Base-by-base conservation (phyloP, 2,329 filamentous ascomycete species). In the Ceratocystis lukuohia region DNA sequence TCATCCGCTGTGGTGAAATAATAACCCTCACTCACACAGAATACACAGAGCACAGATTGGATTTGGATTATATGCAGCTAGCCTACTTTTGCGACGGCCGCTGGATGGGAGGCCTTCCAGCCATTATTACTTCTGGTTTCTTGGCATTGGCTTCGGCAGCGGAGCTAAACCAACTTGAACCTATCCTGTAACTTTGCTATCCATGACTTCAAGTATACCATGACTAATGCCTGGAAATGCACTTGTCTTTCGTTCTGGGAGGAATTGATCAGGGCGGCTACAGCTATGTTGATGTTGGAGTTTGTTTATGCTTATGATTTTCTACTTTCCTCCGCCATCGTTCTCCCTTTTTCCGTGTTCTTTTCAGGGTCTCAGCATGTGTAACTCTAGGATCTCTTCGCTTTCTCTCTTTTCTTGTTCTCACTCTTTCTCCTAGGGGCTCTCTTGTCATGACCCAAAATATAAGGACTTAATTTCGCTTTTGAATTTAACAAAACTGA, bases 71-170 rank as follows among this genome's bases (percentile, higher is more conserved):
- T 53, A 53, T 53, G 61, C 41, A 46, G 45, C 25, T 62, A 46
- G 41, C 22, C 30, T 62, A 25, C 22, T 46, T 41, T 45, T 45
- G 41, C 46, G 48, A 59, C 63, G 63, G 48, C 50, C 63, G 53
- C 56, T 65, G 41, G 41, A 65, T 65, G 59, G 64, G 64, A 65
- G 64, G 64, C 64, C 64, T 65, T 53, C 64, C 48, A 65, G 25
- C 22, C 53, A n/a, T 30, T 30, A 33, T 25, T 62, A 44, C n/a
- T 62, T 20, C 20, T 28, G 25, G 30, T 33, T 63, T 63, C 61
- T 63, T 63, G 61, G 59, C 59, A 25, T 25, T 59, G 53, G 28
- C 53, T 59, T n/a, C 53, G 28, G 53, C 12, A 30, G n/a, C 3
- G 17, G 17, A 53, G 48, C 48, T 59, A 33, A 33, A n/a, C 53